These are phyloP conservation scores for Arthrobotrys iridis DNA, from an alignment of 2,329 filamentous ascomycete species.

Conservation along the genomic window DNA sequence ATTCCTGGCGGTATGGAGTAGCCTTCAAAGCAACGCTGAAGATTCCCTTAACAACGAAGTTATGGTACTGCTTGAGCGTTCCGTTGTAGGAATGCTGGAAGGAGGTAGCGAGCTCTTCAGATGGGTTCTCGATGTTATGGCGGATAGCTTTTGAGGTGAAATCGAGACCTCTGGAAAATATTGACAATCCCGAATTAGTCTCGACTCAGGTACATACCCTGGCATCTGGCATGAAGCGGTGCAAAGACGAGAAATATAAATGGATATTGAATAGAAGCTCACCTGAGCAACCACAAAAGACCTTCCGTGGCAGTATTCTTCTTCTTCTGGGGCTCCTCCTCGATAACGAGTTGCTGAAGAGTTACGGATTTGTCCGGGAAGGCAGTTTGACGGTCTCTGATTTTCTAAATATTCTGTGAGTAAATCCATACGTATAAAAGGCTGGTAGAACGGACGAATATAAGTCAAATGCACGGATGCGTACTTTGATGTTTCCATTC, in stretches of 20 bases:
- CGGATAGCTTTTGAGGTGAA: conserved; percentile 88
- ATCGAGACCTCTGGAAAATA: conserved; percentile 77
- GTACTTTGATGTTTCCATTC: conserved; percentile 87
- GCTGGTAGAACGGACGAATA: too few species aligned
- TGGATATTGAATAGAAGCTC: conserved; percentile 56
- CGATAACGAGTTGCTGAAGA: conserved; percentile 83
- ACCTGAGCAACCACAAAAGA: conserved; percentile 73
- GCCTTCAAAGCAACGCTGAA: conserved; percentile 94
- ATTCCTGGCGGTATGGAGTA: conserved; percentile 91
- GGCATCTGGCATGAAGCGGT: too few species aligned
- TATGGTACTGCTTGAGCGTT: conserved; percentile 92
- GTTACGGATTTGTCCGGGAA: conserved; percentile 81
- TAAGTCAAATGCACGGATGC: neutral
- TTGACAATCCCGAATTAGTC: neutral
- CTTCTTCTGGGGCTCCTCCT: conserved; percentile 76
- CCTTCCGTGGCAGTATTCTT: conserved; percentile 90
- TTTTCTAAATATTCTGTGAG: conserved; percentile 76
- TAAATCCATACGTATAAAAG: too few species aligned
- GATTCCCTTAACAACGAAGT: conserved; percentile 86
- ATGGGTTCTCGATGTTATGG: conserved; percentile 74
- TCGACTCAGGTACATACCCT: neutral
- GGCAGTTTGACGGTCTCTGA: conserved; percentile 81
- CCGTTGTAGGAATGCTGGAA: conserved; percentile 85
- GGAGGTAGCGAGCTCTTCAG: conserved; percentile 81
- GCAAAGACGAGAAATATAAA: too few species aligned